Evolutionary conservation across 345 rosid genomes (phyloP).

Genomic region (Brassica napus): DNA sequence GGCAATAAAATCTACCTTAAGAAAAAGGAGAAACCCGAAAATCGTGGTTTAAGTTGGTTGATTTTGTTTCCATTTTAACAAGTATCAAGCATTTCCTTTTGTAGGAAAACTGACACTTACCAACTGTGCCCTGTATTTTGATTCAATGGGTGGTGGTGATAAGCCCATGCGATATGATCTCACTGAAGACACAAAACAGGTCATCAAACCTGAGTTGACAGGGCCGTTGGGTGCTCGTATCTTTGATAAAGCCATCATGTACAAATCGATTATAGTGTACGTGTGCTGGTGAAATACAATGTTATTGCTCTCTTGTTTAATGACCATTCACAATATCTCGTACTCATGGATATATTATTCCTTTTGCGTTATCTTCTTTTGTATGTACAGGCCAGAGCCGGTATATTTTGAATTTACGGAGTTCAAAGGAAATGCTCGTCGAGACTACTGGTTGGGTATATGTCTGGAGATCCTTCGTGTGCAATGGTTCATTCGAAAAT

Average conservation of each 20-base stretch:
- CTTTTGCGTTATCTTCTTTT: constrained; percentile 22
- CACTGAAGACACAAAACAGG: constrained; percentile 71
- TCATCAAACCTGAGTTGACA: constrained; percentile 85
- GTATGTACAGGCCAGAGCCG: constrained; percentile 63
- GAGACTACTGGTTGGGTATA: constrained; percentile 90
- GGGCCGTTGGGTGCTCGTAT: constrained; percentile 97
- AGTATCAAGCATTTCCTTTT: constrained; percentile 35
- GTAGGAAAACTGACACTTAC: constrained; percentile 88
- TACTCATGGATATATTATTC: constrained; percentile 3
- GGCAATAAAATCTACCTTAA: not conserved
- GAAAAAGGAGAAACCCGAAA: constrained; percentile 1
- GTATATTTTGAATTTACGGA: constrained; percentile 89
- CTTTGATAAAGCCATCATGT: constrained; percentile 96
- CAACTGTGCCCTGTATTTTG: constrained; percentile 80
- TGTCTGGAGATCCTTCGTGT: constrained; percentile 78
- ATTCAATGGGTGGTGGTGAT: constrained; percentile 89
- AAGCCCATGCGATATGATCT: constrained; percentile 83
- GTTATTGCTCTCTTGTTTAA: constrained; percentile 10
- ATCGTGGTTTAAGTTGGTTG: not conserved
- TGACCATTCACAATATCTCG: constrained; percentile 5
- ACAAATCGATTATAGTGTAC: constrained; percentile 72
- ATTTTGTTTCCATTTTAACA: constrained; percentile 27
- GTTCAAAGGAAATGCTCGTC: constrained; percentile 86
- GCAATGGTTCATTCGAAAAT: constrained; percentile 65
- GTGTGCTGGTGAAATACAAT: constrained; percentile 38